These are phyloP conservation scores for Eucalyptus erythrocorys DNA, from an alignment of 345 rosid genomes.

Conservation along the genomic window DNA sequence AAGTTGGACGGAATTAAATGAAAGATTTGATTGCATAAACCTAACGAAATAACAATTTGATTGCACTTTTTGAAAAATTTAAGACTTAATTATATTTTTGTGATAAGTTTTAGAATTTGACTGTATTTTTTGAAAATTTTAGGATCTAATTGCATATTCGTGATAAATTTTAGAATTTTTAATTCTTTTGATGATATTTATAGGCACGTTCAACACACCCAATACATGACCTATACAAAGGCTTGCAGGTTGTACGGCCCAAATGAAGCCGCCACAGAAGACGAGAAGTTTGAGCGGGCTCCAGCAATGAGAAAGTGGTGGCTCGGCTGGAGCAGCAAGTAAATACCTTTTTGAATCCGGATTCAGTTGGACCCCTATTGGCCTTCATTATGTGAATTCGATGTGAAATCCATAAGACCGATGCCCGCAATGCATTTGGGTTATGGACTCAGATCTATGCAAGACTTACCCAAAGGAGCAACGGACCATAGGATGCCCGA, in stretches of 20 bases:
- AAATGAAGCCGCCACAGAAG: not conserved
- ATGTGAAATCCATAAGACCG: not conserved
- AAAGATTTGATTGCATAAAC: too few species aligned
- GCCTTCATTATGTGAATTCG: too few species aligned
- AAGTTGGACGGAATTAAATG: too few species aligned
- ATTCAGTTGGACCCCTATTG: too few species aligned
- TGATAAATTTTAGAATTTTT: too few species aligned
- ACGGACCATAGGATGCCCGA: not conserved
- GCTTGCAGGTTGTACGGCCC: not conserved
- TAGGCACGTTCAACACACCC: not conserved
- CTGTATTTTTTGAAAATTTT: too few species aligned
- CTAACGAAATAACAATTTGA: too few species aligned
- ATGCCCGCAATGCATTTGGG: not conserved
- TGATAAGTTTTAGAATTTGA: too few species aligned
- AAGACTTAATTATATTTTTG: too few species aligned
- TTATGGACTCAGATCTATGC: not conserved
- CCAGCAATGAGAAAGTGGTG: not conserved
- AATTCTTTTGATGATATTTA: not conserved
- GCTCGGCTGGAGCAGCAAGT: not conserved
- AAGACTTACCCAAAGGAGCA: not conserved
- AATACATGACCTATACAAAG: not conserved
- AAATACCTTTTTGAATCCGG: too few species aligned
- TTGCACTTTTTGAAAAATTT: too few species aligned
- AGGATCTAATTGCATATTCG: accelerated
- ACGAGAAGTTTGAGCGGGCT: not conserved